phyloP scores from a whole-genome alignment of 768 basidiomycete genomes.

The Pleurotus eryngii region DNA sequence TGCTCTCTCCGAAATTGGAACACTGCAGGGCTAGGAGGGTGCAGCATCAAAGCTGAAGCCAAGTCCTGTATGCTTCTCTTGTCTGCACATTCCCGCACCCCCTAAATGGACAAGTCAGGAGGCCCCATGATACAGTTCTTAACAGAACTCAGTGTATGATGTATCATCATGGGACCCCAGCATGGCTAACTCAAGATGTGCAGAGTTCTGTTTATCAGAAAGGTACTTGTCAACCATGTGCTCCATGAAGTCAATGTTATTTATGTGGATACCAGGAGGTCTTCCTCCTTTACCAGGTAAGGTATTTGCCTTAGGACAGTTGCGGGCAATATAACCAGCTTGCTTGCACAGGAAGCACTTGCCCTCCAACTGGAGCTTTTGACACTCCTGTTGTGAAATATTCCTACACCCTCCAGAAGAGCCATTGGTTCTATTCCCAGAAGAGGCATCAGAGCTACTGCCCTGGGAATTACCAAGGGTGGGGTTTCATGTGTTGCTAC shows the following conservation, averaged over 20 bases:
- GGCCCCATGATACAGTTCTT: too few relatives aligned
- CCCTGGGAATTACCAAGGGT: not conserved
- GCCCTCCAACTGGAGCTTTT: constrained; percentile 13
- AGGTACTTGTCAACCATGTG: not conserved
- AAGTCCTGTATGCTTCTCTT: too few relatives aligned
- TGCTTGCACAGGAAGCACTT: constrained; percentile 26
- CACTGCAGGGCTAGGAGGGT: too few relatives aligned
- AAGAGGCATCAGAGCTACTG: not conserved
- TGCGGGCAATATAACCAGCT: constrained; percentile 21
- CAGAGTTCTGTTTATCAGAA: not conserved
- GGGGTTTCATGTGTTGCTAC: not conserved
- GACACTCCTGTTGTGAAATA: constrained; percentile 10
- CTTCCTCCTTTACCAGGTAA: not conserved
- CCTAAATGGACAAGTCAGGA: too few relatives aligned
- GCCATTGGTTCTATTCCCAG: too few relatives aligned
- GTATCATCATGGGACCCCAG: not conserved
- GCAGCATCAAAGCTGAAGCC: too few relatives aligned
- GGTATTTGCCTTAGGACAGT: constrained; percentile 22
- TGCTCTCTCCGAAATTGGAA: too few relatives aligned
- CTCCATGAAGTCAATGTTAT: not conserved
- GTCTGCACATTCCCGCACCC: too few relatives aligned
- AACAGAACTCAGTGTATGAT: too few relatives aligned
- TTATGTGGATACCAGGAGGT: not conserved
- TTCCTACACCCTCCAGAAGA: not conserved
- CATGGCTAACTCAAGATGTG: not conserved